A percentile compares a stretch with the other conserved stretches of the same genome.
Conservation (phyloP, 306 rosid genomes). For the Quillaja saponaria region DNA sequence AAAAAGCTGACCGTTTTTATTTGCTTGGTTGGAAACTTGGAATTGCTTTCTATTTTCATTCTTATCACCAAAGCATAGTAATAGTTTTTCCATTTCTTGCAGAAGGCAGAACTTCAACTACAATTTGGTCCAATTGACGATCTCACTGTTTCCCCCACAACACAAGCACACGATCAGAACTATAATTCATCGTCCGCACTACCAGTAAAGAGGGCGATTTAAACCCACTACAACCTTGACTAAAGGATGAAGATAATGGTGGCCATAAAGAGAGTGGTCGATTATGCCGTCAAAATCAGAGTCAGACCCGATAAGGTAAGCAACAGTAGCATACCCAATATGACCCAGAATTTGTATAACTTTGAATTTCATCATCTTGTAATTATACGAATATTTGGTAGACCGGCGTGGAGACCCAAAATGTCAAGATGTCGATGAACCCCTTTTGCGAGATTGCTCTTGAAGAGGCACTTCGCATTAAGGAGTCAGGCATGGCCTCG, state of each 20-base stretch:
- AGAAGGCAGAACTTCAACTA: no score
- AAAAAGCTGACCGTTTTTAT: no score
- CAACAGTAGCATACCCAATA: not conserved
- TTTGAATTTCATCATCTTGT: slow-evolving; percentile 12
- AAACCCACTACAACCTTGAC: no score
- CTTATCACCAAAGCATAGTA: no score
- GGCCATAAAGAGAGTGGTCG: slow-evolving; percentile 75
- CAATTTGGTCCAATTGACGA: no score
- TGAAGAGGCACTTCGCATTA: slow-evolving; percentile 87
- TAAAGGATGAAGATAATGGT: slow-evolving; percentile 89
- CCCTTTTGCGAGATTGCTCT: slow-evolving; percentile 95
- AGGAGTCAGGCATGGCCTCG: slow-evolving; percentile 71
- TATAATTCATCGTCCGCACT: no score
- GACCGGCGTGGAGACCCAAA: slow-evolving; percentile 92
- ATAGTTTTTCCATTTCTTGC: no score
- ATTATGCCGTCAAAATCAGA: slow-evolving; percentile 94
- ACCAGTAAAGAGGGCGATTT: no score
- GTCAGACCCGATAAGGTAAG: slow-evolving; percentile 81
- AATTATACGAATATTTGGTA: slow-evolving; percentile 27
- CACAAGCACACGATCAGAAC: no score
- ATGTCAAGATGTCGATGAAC: slow-evolving; percentile 98
- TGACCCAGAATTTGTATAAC: not conserved
- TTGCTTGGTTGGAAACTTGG: no score
- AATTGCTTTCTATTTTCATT: no score
- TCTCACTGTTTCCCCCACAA: no score